Conservation (phyloP, 225 moss, liverwort and hornwort genomes). For the Bryum argenteum region DNA sequence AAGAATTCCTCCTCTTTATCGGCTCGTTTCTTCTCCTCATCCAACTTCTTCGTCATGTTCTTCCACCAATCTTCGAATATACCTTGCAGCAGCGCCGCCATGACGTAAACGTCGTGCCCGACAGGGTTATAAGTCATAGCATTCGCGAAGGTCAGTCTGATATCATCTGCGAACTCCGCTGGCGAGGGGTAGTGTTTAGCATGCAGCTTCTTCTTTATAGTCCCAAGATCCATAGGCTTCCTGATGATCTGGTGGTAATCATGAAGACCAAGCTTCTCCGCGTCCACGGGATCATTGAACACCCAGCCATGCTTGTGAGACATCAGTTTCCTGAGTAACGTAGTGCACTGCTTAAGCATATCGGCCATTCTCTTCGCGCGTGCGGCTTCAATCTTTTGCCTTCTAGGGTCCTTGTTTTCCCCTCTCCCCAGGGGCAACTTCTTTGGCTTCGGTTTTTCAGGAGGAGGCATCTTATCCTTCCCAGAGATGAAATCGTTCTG, state of each 20-base stretch:
- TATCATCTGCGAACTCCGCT: slow-evolving; percentile 64
- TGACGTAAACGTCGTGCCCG: slow-evolving; percentile 65
- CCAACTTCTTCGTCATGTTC: slow-evolving; percentile 61
- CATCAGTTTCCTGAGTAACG: slow-evolving; percentile 57
- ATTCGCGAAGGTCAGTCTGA: slow-evolving; percentile 67
- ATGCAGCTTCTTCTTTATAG: slow-evolving; percentile 63
- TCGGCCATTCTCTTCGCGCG: slow-evolving; percentile 61
- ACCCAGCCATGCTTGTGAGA: slow-evolving; percentile 82
- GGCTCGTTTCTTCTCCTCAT: slow-evolving; percentile 57
- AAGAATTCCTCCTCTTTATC: slow-evolving; percentile 58
- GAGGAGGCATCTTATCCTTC: slow-evolving; percentile 97
- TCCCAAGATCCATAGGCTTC: slow-evolving; percentile 81
- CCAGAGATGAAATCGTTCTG: slow-evolving; percentile 95
- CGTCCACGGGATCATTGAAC: slow-evolving; percentile 82
- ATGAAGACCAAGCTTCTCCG: slow-evolving; percentile 74
- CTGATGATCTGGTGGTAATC: slow-evolving; percentile 76
- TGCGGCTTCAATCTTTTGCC: slow-evolving; percentile 79
- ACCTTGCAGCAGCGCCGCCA: slow-evolving; percentile 60
- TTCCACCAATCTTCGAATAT: slow-evolving; percentile 74
- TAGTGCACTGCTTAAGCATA: slow-evolving; percentile 63
- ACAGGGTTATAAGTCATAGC: slow-evolving; percentile 78
- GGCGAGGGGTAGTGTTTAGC: slow-evolving; percentile 52
- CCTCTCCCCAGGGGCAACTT: slow-evolving; percentile 53
- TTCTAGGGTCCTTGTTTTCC: slow-evolving; percentile 74
- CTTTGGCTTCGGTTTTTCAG: slow-evolving; percentile 86